Evolutionary conservation across 2,329 filamentous ascomycete genomes (phyloP), one percentile per base, ranked within the genome.

Genomic region (Pseudogymnoascus sp.): DNA sequence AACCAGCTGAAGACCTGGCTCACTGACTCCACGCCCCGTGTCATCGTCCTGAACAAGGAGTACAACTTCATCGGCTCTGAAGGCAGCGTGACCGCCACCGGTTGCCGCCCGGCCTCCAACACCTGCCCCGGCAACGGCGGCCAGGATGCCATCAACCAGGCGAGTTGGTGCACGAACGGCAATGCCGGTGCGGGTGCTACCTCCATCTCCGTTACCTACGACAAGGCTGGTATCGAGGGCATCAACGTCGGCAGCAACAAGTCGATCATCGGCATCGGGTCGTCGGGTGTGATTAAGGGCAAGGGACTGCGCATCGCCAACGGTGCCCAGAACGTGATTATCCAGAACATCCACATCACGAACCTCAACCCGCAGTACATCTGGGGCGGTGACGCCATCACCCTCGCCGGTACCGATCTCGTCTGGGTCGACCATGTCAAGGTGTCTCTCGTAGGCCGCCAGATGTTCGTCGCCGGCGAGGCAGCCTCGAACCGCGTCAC

Each of bases 1-100:
- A 77, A 74, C 25, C 77, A 88, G 78, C 79, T 87, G 55, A 79
- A 81, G 71, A 78, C 75, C 39, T 87, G 85, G 74, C 79, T 87
- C 4, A 76, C 76, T 7, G 82, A 86, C 71, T 73, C 72, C 61
- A 70, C 75, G 18, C 68, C 84, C 10, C 79, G 83, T 25, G 79
- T 81, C 64, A 86, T 87, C 67, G 77, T 87, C 61, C 75, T 87
- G 29, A 77, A 78, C 69, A 81, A 83, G 69, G 77, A 76, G 55
- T 66, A 80, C 69, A 79, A 83, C 74, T 86, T 84, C 75, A 79
- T 59, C 33, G 78, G 76, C 37, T 78, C 77, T 9, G 82, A 85
- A 71, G 83, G 83, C 39, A 79, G 76, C 3, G 75, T 75, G 4
- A 81, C 76, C 29, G 77, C 72, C 40, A 78, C 76, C 13, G 84